Base-by-base conservation (phyloP, 1,284 basidiomycete species). In the Rhodotorula glutinis region DNA sequence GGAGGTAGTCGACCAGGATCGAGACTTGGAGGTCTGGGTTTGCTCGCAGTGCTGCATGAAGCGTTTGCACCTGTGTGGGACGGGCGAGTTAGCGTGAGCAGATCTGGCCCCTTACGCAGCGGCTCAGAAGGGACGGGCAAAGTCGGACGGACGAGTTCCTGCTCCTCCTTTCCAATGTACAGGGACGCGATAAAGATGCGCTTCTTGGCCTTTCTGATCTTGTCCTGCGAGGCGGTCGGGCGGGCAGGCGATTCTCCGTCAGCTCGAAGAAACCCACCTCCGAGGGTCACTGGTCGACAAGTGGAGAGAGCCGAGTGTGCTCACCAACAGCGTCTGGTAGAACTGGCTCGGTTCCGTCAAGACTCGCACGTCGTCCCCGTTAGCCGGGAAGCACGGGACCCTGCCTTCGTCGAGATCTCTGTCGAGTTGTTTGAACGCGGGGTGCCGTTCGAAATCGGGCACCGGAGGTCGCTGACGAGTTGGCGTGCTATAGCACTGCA, bases 171-270 rank as follows among this genome's bases (percentile, higher is more conserved):
- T 30, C 89, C 89, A 58, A 92, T 86, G 76, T 92, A 92, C 40
- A 92, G 79, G 16, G 90, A 92, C 1, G 92, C 94, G 55, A 97
- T 84, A 76, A 93, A 89, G 75, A 97, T 86, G 64, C 91, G 84
- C 64, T 81, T 80, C 70, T 85, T 84, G 2, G 93, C 92, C 46
- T 83, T 80, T 55, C 81, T 80, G 62, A 96, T 86, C 83, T 91
- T 87, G 64, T 85, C 81, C 91, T 92, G 63, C 25, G 3, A 5
- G 33, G 33, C 11, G 33, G n/a, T n/a, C n/a, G n/a, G n/a, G n/a
- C n/a, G n/a, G n/a, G n/a, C n/a, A n/a, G n/a, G n/a, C n/a, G n/a
- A n/a, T n/a, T n/a, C n/a, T n/a, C 11, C 33, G 33, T 38, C 33
- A 38, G 33, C 33, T 38, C 33, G 33, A 38, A n/a, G 10, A 49